Percentiles rank a stretch among this genome's conserved stretches.
These are phyloP conservation scores for Ascobolus immersus DNA, from an alignment of 495 filamentous ascomycete genomes.

Conservation along the genomic window DNA sequence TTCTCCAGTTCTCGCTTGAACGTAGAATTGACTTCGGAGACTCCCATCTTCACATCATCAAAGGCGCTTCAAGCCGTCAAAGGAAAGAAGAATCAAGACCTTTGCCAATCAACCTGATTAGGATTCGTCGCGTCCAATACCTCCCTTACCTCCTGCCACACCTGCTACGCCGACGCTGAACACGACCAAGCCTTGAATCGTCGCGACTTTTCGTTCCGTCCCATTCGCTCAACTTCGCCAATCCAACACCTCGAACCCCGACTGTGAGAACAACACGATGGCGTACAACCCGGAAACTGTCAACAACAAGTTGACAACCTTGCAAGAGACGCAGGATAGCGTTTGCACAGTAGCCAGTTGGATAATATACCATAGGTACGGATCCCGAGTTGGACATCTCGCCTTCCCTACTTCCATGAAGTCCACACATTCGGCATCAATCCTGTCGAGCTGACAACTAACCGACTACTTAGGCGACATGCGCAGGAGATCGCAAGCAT, in stretches of 20 bases:
- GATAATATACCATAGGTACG: conserved; percentile 96
- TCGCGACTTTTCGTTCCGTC: too few relatives aligned
- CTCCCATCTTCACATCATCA: too few relatives aligned
- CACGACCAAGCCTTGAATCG: not conserved
- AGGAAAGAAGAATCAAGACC: not conserved
- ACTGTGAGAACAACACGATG: conserved; percentile 28
- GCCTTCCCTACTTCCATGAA: not conserved
- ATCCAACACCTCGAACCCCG: not conserved
- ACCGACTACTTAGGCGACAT: conserved; percentile 37
- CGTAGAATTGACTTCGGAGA: too few relatives aligned
- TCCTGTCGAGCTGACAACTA: not conserved
- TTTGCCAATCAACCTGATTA: too few relatives aligned
- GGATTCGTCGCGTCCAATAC: not conserved
- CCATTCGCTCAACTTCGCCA: not conserved
- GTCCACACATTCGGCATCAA: conserved; percentile 1
- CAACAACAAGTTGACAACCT: conserved; percentile 69
- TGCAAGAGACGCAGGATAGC: conserved; percentile 90
- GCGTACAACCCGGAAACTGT: conserved; percentile 86
- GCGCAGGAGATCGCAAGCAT: conserved; percentile 67
- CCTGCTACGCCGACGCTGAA: not conserved
- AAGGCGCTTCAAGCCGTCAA: not conserved
- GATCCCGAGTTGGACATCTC: conserved; percentile 3
- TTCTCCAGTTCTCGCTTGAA: too few relatives aligned
- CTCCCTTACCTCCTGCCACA: not conserved
- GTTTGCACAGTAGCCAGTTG: conserved; percentile 91